These are phyloP conservation scores for Jatropha multifida DNA, from an alignment of 441 rosid genomes.

Conservation along the genomic window DNA sequence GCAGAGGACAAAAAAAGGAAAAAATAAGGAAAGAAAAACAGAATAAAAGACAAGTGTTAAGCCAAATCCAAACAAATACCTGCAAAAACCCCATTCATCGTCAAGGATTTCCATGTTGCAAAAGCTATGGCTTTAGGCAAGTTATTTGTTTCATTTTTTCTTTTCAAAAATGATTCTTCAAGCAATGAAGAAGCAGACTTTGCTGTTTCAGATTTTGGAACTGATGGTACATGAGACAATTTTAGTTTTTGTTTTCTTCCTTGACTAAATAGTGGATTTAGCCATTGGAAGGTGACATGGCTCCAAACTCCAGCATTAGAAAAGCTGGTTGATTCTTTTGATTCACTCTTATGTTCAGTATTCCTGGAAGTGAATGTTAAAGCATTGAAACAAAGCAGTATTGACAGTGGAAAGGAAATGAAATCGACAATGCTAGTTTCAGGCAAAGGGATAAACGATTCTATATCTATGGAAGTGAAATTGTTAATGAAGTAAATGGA, in stretches of 20 bases:
- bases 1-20: constrained; percentile 2
- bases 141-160: constrained; percentile 31
- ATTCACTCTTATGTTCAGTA: constrained; percentile 11
- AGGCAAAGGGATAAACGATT: constrained; percentile 29
- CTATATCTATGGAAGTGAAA: constrained; percentile 23
- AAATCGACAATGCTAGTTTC: constrained; percentile 38
- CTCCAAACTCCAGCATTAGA: constrained; percentile 55
- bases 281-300: constrained; percentile 52
- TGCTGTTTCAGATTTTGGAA: constrained; percentile 62
- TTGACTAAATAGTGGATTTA: constrained; percentile 50
- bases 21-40: background rate
- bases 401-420: constrained; percentile 42
- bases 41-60: background rate
- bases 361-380: constrained; percentile 11
- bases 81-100: constrained; percentile 51
- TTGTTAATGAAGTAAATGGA: constrained; percentile 28
- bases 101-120: constrained; percentile 52
- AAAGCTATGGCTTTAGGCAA: constrained; percentile 39
- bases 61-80: constrained; percentile 31
- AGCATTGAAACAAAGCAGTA: constrained; percentile 38
- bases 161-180: constrained; percentile 45
- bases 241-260: constrained; percentile 48
- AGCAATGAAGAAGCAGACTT: constrained; percentile 43
- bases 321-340: constrained; percentile 21
- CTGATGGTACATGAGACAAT: constrained; percentile 41